A percentile compares a stretch with the other conserved stretches of the same genome.
Conservation (phyloP, 108 stramenopile genomes). For the Cyclotella cryptica region DNA sequence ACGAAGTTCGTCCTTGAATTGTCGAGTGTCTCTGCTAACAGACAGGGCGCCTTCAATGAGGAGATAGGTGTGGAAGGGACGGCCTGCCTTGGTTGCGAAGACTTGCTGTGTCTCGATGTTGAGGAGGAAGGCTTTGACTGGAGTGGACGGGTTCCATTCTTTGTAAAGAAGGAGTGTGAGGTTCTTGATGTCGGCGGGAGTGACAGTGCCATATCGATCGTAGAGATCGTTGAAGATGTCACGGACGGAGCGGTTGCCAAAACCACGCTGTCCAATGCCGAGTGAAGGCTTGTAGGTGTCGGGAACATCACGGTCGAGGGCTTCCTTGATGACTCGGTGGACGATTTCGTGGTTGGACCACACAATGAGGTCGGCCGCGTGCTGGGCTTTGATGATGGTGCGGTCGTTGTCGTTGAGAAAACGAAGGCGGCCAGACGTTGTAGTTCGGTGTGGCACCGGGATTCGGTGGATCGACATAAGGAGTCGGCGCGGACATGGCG, state of each 20-base stretch:
- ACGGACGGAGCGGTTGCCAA: background rate
- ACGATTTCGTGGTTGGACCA: background rate
- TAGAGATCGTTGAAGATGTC: background rate
- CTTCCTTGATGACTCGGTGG: background rate
- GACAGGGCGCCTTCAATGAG: background rate
- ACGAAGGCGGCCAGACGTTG: background rate
- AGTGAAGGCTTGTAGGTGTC: background rate
- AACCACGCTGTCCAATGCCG: background rate
- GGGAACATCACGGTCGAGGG: background rate
- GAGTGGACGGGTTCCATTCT: background rate
- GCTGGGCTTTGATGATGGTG: background rate
- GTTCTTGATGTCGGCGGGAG: background rate
- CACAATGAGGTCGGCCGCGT: background rate
- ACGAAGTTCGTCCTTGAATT: conserved; percentile 1
- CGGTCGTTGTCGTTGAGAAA: background rate
- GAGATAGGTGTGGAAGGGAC: background rate
- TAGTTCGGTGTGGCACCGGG: background rate
- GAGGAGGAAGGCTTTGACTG: background rate
- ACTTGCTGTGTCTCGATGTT: conserved; percentile 5
- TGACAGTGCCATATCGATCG: background rate
- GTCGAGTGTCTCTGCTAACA: background rate
- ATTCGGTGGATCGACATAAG: background rate
- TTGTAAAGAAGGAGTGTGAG: background rate
- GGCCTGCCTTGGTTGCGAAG: background rate
- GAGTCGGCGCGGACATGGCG: background rate